Base-by-base conservation (phyloP, 352 stramenopile species). In the Phytophthora idaei region DNA sequence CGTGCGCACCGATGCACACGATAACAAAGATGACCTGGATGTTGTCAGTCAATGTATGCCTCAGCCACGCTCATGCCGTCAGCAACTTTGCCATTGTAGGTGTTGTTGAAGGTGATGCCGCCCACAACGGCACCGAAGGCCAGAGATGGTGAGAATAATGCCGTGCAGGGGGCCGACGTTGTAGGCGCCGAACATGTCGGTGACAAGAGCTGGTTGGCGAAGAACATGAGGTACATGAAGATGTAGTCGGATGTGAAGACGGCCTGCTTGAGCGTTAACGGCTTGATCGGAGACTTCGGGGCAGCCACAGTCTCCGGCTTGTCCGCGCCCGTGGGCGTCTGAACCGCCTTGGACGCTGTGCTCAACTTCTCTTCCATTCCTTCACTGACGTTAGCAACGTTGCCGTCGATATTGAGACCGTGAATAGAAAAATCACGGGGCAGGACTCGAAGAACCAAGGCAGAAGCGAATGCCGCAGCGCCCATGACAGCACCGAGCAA, bases 131-230 rank as follows among this genome's bases (percentile, higher is more conserved):
- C 85, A 34, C 79, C 81, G 12, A 93, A 81, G 1, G 83, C 90
- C 85, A 83, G 90, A 9, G 85, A 74, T 6, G 87, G 87, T 93
- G 12, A 94, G 61, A 61, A 92, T 89, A 52, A 91, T 70, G 3
- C 87, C 87, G 69, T 94, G 87, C 75, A 94, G 86, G 31, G 83
- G 83, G 17, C 83, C 87, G 49, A 93, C 90, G 74, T 94, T 92
- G 61, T 74, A 92, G 5, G 81, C 80, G 17, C 87, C 87, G 63
- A 92, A 95, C 21, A 21, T 21, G 21, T 21, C 21, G 21, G 21
- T 21, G 21, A 21, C 21, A 21, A 21, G 21, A 21, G 21, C 21
- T 21, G 21, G 21, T 21, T 21, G 21, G 21, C 21, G 21, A 21
- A 21, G 21, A 21, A 21, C 21, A 21, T 21, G 21, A 21, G 21